Evolutionary conservation across 164 flowering plant genomes (phyloP).

Genomic region (Akebia trifoliata): DNA sequence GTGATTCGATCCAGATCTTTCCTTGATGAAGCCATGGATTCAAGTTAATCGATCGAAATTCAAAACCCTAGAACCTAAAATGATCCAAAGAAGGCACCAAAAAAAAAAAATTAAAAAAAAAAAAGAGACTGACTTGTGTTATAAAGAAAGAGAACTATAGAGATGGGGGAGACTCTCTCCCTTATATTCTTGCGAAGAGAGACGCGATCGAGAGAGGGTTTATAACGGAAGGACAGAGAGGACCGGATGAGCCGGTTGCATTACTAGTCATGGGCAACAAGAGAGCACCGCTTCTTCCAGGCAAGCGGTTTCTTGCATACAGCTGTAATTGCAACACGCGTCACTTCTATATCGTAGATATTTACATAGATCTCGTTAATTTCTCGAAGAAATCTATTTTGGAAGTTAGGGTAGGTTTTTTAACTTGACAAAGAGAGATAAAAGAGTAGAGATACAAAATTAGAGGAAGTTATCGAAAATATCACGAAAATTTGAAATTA

Average conservation of each 20-base stretch:
- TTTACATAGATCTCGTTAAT: conserved; percentile 4
- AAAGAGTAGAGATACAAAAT: neutral
- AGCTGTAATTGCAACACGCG: conserved; percentile 68
- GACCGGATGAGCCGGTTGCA: conserved; percentile 42
- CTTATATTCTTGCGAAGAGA: conserved; percentile 10
- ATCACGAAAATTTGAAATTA: too few relatives aligned
- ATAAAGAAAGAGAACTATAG: conserved; percentile 6
- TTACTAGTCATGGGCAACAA: conserved; percentile 32
- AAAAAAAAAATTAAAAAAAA: too few relatives aligned
- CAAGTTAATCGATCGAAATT: neutral
- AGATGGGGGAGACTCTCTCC: conserved; percentile 27
- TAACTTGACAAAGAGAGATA: neutral
- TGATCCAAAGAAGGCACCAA: too few relatives aligned
- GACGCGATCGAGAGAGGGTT: neutral
- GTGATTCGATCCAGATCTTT: conserved; percentile 71
- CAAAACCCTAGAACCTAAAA: neutral
- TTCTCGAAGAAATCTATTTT: neutral
- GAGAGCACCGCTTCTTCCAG: conserved; percentile 19
- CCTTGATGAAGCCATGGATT: conserved; percentile 23
- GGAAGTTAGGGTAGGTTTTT: conserved; percentile 3
- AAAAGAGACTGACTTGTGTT: neutral
- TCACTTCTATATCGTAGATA: conserved; percentile 17
- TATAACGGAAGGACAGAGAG: conserved; percentile 21
- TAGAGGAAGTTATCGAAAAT: too few relatives aligned
- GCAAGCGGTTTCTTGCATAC: conserved; percentile 53